These are phyloP conservation scores for Rhodotorula sp. DNA, from an alignment of 1,284 basidiomycete genomes.

Conservation along the genomic window DNA sequence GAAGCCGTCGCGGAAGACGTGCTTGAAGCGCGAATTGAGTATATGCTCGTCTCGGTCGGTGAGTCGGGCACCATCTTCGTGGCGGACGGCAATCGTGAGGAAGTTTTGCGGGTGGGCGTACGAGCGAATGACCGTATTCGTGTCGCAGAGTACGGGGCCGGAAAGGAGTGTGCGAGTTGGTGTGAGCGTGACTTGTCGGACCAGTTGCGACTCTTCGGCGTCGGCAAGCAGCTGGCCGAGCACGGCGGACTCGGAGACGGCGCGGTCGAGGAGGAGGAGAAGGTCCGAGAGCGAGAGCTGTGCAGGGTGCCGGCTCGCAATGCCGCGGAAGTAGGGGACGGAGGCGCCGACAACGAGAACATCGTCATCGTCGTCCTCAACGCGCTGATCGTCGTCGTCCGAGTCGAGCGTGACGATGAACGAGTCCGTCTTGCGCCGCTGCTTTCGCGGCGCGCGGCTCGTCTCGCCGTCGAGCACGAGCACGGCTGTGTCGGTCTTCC, in stretches of 20 bases:
- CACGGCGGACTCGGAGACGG: not conserved
- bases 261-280: not conserved
- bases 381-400: not conserved
- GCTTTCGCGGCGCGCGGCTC: not conserved
- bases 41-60: not conserved
- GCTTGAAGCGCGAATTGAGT: slow-evolving; percentile 5
- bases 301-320: not conserved
- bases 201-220: slow-evolving; percentile 1
- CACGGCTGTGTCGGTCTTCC: not conserved
- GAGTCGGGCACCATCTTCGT: slow-evolving; percentile 12
- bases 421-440: not conserved
- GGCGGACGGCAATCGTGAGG: slow-evolving; percentile 13
- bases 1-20: slow-evolving; percentile 56
- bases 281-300: slow-evolving; percentile 5
- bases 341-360: not conserved
- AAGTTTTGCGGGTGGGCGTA: slow-evolving; percentile 18
- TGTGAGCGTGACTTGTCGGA: slow-evolving; percentile 15
- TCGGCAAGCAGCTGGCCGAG: not conserved
- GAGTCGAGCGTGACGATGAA: not conserved
- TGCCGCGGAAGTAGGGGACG: not conserved
- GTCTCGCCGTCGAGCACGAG: not conserved
- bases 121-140: slow-evolving; percentile 14
- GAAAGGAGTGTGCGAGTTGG: slow-evolving; percentile 14
- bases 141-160: slow-evolving; percentile 13
- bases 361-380: not conserved